Percentiles rank a stretch among this genome's conserved stretches.
Conservation (phyloP, 495 filamentous ascomycete genomes). For the Talaromyces adpressus region DNA sequence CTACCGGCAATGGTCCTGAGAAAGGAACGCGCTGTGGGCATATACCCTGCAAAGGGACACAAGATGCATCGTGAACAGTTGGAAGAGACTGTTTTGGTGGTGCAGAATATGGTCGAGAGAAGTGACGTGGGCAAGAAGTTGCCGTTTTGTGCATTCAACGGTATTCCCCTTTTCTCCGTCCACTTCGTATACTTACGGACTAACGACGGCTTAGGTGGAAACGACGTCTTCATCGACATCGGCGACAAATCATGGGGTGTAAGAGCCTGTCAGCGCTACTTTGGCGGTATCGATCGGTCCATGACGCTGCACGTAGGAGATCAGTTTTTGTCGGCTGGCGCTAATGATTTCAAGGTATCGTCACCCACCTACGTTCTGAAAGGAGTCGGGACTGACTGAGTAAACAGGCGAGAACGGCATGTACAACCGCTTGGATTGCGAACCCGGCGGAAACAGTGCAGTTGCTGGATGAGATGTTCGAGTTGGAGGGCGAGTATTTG, state of each 20-base stretch:
- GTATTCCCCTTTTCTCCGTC: slow-evolving; percentile 18
- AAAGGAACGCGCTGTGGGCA: slow-evolving; percentile 91
- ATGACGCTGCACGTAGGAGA: slow-evolving; percentile 84
- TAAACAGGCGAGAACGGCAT: slow-evolving; percentile 50
- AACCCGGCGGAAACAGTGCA: slow-evolving; percentile 84
- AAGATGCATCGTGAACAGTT: slow-evolving; percentile 81
- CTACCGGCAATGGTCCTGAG: slow-evolving; percentile 72
- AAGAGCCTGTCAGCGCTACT: slow-evolving; percentile 84
- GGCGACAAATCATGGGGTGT: slow-evolving; percentile 97
- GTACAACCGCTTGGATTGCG: slow-evolving; percentile 83
- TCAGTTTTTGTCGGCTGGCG: slow-evolving; percentile 91
- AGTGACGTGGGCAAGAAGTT: slow-evolving; percentile 61
- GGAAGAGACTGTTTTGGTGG: slow-evolving; percentile 91
- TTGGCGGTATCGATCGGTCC: slow-evolving; percentile 59
- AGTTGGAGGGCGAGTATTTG: slow-evolving; percentile 12
- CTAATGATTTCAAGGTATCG: slow-evolving; percentile 87
- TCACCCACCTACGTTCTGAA: too few relatives aligned
- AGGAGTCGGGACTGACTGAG: neutral
- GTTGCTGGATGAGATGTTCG: slow-evolving; percentile 70
- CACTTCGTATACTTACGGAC: neutral
- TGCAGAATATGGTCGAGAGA: slow-evolving; percentile 84
- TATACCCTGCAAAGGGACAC: slow-evolving; percentile 51
- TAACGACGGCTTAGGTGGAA: slow-evolving; percentile 48
- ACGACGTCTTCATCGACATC: slow-evolving; percentile 97
- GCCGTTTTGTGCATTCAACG: slow-evolving; percentile 98